Evolutionary conservation across 2,329 filamentous ascomycete species (phyloP), one percentile per base, ranked within the genome.

Genomic region (Aspergillus melleus): DNA sequence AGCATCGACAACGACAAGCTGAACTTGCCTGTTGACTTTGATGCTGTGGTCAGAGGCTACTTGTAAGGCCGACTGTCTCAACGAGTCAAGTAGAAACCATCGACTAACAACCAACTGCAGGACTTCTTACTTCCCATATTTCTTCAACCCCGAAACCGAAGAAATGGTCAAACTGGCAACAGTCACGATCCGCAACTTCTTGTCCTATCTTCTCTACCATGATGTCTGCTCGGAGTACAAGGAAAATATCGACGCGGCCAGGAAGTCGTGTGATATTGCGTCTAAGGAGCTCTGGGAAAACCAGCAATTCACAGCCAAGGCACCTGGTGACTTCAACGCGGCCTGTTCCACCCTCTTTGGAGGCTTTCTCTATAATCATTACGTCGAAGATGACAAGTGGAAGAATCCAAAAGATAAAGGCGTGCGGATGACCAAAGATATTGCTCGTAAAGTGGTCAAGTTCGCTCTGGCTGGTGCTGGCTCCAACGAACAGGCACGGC

Each of bases 141-240:
- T 85, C 42, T 84, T 85, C 42, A 81, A 84, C 19, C 84, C 86
- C 52, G 83, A 87, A 12, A 80, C 77, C 4, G 71, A 81, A 16
- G 72, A 77, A 0, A 76, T 82, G 12, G 82, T 92, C 62, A 77
- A 83, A n/a, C 75, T 83, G 6, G 87, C 86, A 3, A 86, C 88
- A 20, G 82, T 84, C 36, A 85, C 96, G 0, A 81, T 97, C 46
- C 85, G 86, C 61, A 96, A 95, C 71, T 98, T 98, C 71, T 85
- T 96, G 64, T 90, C 91, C 64, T 99, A 97, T 66, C 81, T 98
- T 0, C 81, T 93, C 10, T 85, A 90, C 61, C 93, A 98, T 70
- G 85, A 90, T 42, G 94, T 96, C 16, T 96, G 92, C 69, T 89
- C 90, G 0, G 95, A 98, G 73, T 90, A 93, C 70, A 80, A 76